These are phyloP conservation scores for Solanum commersonii DNA, from an alignment of 257 asterid species.

Conservation along the genomic window DNA sequence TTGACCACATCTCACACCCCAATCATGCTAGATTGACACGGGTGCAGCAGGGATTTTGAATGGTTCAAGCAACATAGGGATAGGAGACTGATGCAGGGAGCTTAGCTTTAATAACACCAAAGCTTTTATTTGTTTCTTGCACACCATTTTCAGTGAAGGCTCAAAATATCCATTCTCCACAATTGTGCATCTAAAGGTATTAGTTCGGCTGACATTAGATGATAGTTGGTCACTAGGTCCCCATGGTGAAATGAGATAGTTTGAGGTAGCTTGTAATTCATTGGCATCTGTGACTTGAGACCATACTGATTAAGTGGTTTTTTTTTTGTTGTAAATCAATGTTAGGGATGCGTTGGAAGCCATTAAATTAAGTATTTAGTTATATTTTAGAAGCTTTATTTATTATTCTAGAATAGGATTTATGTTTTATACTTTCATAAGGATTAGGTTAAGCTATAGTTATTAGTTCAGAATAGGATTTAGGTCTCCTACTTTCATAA, in stretches of 20 bases:
- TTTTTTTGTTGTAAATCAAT: background rate
- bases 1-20: background rate
- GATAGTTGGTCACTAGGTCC: background rate
- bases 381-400: too few relatives aligned
- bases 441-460: too few relatives aligned
- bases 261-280: background rate
- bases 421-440: too few relatives aligned
- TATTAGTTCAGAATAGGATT: too few relatives aligned
- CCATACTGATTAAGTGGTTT: background rate
- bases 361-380: too few relatives aligned
- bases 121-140: background rate
- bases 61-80: background rate
- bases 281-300: background rate
- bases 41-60: background rate
- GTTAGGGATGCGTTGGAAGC: too few relatives aligned
- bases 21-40: background rate
- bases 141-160: background rate
- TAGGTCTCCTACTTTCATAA: too few relatives aligned
- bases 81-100: background rate
- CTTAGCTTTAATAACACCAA: background rate
- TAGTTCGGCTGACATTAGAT: background rate
- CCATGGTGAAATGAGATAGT: background rate
- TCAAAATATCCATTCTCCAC: background rate
- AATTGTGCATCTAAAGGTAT: background rate
- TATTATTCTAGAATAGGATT: too few relatives aligned